Conservation (phyloP, 352 stramenopile species). For the Globisporangium splendens region DNA sequence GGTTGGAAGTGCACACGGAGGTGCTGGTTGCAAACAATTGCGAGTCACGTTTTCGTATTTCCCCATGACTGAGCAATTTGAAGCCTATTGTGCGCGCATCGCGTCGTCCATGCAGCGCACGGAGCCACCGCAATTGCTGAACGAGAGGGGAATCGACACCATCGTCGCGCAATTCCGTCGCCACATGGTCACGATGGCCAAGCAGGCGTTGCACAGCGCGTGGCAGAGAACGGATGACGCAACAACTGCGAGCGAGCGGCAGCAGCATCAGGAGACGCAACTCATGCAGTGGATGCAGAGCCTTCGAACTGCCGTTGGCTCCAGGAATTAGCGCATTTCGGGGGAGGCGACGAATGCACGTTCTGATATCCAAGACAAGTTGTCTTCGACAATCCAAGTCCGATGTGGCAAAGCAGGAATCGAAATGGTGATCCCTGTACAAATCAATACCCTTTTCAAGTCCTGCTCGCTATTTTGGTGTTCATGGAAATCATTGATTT, state of each 20-base stretch:
- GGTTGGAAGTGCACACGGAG: not conserved
- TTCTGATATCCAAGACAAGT: too few relatives aligned
- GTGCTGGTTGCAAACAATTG: not conserved
- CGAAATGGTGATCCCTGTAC: not conserved
- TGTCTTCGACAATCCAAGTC: too few relatives aligned
- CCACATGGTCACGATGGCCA: not conserved
- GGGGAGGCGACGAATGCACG: too few relatives aligned
- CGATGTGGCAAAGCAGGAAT: too few relatives aligned
- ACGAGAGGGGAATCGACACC: not conserved
- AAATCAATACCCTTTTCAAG: not conserved
- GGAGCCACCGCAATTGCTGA: not conserved
- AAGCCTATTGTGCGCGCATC: not conserved
- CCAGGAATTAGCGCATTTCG: not conserved
- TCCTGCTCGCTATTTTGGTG: not conserved
- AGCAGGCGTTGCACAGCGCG: not conserved
- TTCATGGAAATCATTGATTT: not conserved
- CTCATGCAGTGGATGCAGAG: not conserved
- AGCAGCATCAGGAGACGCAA: not conserved
- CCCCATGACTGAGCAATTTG: not conserved
- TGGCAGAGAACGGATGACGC: not conserved
- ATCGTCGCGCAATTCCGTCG: not conserved
- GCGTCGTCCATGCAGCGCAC: not conserved
- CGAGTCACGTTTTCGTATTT: not conserved
- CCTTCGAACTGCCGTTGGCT: not conserved
- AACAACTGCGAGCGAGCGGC: not conserved